Percentiles rank a stretch among this genome's conserved stretches.
Evolutionary conservation across 257 asterid genomes (phyloP).

Genomic region (Nicotiana attenuata): DNA sequence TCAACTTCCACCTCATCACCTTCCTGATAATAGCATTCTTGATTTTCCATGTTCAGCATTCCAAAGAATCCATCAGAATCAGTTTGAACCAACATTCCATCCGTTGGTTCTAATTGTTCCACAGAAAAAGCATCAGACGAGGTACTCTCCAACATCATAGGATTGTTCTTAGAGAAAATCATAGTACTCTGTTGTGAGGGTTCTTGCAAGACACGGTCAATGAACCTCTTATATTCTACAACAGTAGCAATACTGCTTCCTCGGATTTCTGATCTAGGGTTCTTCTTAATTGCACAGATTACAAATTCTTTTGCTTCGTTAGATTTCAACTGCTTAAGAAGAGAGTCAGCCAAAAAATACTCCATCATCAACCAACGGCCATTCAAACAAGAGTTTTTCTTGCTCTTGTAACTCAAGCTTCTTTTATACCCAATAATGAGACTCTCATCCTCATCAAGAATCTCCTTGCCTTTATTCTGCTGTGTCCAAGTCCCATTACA

Average conservation of each 20-base stretch:
- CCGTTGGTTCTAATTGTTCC: not conserved
- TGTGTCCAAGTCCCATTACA: not conserved
- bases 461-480: not conserved
- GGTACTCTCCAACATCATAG: too few species aligned
- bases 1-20: too few species aligned
- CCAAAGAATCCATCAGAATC: not conserved
- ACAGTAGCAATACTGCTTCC: not conserved
- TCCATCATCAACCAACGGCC: not conserved
- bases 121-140: too few species aligned
- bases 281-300: not conserved
- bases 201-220: not conserved
- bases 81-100: not conserved
- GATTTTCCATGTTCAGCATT: not conserved
- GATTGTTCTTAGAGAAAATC: too few species aligned
- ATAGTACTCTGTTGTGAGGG: too few species aligned
- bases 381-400: not conserved
- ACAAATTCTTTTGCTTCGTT: not conserved
- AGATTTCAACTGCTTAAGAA: not conserved
- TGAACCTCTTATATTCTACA: not conserved
- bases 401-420: not conserved
- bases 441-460: not conserved
- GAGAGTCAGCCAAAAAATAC: not conserved
- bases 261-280: not conserved
- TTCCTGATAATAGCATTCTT: not conserved
- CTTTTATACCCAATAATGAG: not conserved